These are phyloP conservation scores for Candida gigantensis DNA, from an alignment of 1,139 yeast genomes.

Conservation along the genomic window DNA sequence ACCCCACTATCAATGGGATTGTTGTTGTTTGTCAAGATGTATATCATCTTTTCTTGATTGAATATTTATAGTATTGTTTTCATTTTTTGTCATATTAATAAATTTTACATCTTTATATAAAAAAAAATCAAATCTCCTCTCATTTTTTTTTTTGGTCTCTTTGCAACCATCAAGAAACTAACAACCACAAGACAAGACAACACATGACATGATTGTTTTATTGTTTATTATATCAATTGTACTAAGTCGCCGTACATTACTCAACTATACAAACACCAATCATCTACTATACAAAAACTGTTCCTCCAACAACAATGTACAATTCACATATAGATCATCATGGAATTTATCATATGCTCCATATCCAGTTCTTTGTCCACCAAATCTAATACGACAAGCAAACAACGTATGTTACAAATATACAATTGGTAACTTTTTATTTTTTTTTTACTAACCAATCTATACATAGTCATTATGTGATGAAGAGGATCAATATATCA, in stretches of 20 bases:
- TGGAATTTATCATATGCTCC: constrained; percentile 38
- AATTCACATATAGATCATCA: constrained; percentile 2
- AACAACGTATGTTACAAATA: constrained; percentile 24
- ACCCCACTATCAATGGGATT: too few species aligned
- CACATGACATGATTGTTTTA: background rate
- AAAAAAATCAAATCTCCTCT: too few species aligned
- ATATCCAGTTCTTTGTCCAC: constrained; percentile 42
- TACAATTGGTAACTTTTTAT: constrained; percentile 1
- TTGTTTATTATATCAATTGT: background rate
- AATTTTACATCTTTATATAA: too few species aligned
- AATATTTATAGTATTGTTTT: too few species aligned
- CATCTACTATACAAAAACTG: constrained; percentile 11
- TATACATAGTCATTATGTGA: constrained; percentile 20
- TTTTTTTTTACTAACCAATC: constrained; percentile 11
- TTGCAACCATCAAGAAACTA: too few species aligned
- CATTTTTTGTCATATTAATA: too few species aligned
- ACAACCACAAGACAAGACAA: too few species aligned
- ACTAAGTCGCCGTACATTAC: too few species aligned
- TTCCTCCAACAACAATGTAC: too few species aligned
- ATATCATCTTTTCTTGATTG: too few species aligned
- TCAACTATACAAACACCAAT: constrained; percentile 2
- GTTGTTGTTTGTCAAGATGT: too few species aligned
- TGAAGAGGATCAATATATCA: constrained; percentile 41
- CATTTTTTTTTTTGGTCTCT: too few species aligned
- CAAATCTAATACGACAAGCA: constrained; percentile 38